Conservation (phyloP, 306 rosid species). For the Medicago truncatula region DNA sequence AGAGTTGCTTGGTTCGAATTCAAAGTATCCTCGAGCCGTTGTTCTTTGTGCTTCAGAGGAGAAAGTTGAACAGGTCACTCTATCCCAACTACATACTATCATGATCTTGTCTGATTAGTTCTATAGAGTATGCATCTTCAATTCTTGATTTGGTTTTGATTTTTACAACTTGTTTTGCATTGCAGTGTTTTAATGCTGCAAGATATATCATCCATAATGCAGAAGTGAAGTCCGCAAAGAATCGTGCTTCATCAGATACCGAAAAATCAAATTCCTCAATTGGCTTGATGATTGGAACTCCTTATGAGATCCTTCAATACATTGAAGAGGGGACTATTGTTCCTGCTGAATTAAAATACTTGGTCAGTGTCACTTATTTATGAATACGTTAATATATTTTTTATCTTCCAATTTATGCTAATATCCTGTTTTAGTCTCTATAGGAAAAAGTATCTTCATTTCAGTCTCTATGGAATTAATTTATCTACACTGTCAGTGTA, state of each 20-base stretch:
- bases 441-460: not conserved
- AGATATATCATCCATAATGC: conserved; percentile 68
- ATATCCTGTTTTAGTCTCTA: not conserved
- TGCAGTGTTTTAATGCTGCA: conserved; percentile 85
- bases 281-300: conserved; percentile 83
- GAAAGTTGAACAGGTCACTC: conserved; percentile 70
- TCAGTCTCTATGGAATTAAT: not conserved
- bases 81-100: not conserved
- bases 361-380: conserved; percentile 53
- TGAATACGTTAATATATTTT: not conserved
- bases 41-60: conserved; percentile 90
- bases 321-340: conserved; percentile 81
- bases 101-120: not conserved
- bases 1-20: conserved; percentile 56
- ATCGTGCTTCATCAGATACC: conserved; percentile 38
- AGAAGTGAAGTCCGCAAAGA: conserved; percentile 52
- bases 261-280: conserved; percentile 52
- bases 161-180: conserved; percentile 28
- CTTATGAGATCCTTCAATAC: conserved; percentile 78
- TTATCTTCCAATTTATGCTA: not conserved
- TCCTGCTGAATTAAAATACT: conserved; percentile 73
- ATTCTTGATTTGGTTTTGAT: conserved; percentile 35
- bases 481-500: too few relatives aligned
- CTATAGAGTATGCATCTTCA: conserved; percentile 8
- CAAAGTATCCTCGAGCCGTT: conserved; percentile 73